phyloP scores from a whole-genome alignment of 2,329 filamentous ascomycete species.

The Sclerotinia trifoliorum region DNA sequence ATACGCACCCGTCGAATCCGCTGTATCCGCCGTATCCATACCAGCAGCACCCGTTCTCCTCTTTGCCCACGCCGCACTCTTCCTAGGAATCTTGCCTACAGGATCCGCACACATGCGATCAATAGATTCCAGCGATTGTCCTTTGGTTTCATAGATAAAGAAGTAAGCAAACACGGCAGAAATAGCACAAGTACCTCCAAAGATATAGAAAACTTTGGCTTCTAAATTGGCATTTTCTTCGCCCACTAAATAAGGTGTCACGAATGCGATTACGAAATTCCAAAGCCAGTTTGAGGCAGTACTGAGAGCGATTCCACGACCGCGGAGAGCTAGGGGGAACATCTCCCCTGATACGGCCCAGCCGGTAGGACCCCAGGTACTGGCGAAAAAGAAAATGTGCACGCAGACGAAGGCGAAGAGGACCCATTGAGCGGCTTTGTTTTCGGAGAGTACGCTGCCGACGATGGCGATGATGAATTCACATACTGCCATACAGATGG shows the following conservation, averaged over 20 bases:
- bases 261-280: constrained; percentile 69
- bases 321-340: constrained; percentile 74
- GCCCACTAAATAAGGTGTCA: constrained; percentile 68
- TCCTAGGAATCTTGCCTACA: background rate
- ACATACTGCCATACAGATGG: constrained; percentile 77
- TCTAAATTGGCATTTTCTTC: constrained; percentile 42
- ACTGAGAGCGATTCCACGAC: constrained; percentile 76
- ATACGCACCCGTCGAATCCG: background rate
- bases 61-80: background rate
- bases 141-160: constrained; percentile 66
- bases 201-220: constrained; percentile 50
- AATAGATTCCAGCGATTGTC: constrained; percentile 67
- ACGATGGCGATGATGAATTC: constrained; percentile 80
- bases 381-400: constrained; percentile 85
- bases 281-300: constrained; percentile 89
- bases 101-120: constrained; percentile 53
- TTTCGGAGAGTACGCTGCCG: constrained; percentile 56
- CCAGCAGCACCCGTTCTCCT: background rate
- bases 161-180: constrained; percentile 55
- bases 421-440: constrained; percentile 47
- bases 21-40: background rate
- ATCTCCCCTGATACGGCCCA: constrained; percentile 87
- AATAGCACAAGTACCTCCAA: constrained; percentile 55
- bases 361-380: constrained; percentile 69
- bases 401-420: constrained; percentile 63